Evolutionary conservation across 495 filamentous ascomycete genomes (phyloP).

Genomic region (Penicillium pulvis): DNA sequence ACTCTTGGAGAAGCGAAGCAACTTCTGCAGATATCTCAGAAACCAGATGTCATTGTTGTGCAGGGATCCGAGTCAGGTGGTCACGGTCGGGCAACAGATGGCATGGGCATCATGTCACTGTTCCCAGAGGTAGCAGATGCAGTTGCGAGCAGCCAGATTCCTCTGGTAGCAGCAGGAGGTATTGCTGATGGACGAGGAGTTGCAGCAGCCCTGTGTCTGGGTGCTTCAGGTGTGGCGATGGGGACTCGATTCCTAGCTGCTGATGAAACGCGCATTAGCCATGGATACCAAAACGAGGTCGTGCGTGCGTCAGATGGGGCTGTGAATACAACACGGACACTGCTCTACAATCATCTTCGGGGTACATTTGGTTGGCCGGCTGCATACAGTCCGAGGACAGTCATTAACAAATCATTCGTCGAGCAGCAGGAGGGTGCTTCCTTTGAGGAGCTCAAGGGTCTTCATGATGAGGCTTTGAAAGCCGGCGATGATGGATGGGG

Average conservation of each 20-base stretch:
- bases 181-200: slow-evolving; percentile 68
- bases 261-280: slow-evolving; percentile 60
- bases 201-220: slow-evolving; percentile 65
- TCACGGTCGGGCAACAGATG: slow-evolving; percentile 61
- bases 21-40: slow-evolving; percentile 33
- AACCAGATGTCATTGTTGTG: slow-evolving; percentile 69
- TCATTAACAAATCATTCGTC: slow-evolving; percentile 61
- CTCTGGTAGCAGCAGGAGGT: slow-evolving; percentile 71
- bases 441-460: slow-evolving; percentile 59
- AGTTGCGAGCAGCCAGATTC: slow-evolving; percentile 48
- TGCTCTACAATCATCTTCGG: slow-evolving; percentile 69
- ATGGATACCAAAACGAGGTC: slow-evolving; percentile 63
- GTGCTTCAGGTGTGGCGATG: slow-evolving; percentile 67
- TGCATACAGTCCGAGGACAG: slow-evolving; percentile 60
- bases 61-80: slow-evolving; percentile 77
- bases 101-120: slow-evolving; percentile 59
- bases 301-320: slow-evolving; percentile 64
- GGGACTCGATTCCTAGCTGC: slow-evolving; percentile 75
- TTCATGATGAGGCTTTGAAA: slow-evolving; percentile 57
- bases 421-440: slow-evolving; percentile 58
- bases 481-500: slow-evolving; percentile 65
- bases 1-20: slow-evolving; percentile 57
- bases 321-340: slow-evolving; percentile 61
- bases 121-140: slow-evolving; percentile 62
- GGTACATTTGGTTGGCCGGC: slow-evolving; percentile 71